These are phyloP conservation scores for Myochromella boudieri DNA, from an alignment of 768 basidiomycete genomes.

Conservation along the genomic window DNA sequence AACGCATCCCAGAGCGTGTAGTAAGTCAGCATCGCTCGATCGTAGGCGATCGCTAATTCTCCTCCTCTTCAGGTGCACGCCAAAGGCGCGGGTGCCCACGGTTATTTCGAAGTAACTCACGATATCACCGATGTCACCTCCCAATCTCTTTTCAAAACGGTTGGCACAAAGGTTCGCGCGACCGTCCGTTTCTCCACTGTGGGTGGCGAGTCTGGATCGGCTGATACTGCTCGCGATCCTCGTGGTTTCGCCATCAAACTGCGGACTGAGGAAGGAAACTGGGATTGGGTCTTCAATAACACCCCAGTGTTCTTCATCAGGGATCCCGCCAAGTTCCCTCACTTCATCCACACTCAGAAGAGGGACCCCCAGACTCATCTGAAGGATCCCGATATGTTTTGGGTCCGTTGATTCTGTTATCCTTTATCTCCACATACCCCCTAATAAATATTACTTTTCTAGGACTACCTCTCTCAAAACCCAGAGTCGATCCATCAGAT, in stretches of 20 bases:
- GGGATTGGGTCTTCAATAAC: slow-evolving; percentile 93
- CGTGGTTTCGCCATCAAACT: slow-evolving; percentile 92
- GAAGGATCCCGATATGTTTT: slow-evolving; percentile 85
- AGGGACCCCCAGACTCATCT: slow-evolving; percentile 90
- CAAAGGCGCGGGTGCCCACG: slow-evolving; percentile 92
- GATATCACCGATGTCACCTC: slow-evolving; percentile 81
- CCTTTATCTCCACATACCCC: slow-evolving; percentile 1
- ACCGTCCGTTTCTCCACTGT: slow-evolving; percentile 95
- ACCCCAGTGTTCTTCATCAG: slow-evolving; percentile 91
- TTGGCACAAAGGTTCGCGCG: slow-evolving; percentile 66
- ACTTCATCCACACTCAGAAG: slow-evolving; percentile 95
- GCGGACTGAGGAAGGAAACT: slow-evolving; percentile 88
- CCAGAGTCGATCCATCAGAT: slow-evolving; percentile 89
- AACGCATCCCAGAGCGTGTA: slow-evolving; percentile 95
- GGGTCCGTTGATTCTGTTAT: slow-evolving; percentile 46
- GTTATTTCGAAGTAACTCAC: slow-evolving; percentile 89
- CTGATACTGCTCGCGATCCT: slow-evolving; percentile 92
- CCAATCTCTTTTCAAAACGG: slow-evolving; percentile 61
- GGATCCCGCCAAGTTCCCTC: slow-evolving; percentile 86
- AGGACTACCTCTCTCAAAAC: slow-evolving; percentile 90
- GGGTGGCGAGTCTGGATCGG: slow-evolving; percentile 82
- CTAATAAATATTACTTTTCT: slow-evolving; percentile 18
- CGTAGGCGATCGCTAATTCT: slow-evolving; percentile 25
- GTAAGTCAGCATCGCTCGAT: slow-evolving; percentile 42
- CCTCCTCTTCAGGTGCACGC: slow-evolving; percentile 70